Evolutionary conservation across 176 grass and related monocot species (phyloP).

Genomic region (Musa acuminata): DNA sequence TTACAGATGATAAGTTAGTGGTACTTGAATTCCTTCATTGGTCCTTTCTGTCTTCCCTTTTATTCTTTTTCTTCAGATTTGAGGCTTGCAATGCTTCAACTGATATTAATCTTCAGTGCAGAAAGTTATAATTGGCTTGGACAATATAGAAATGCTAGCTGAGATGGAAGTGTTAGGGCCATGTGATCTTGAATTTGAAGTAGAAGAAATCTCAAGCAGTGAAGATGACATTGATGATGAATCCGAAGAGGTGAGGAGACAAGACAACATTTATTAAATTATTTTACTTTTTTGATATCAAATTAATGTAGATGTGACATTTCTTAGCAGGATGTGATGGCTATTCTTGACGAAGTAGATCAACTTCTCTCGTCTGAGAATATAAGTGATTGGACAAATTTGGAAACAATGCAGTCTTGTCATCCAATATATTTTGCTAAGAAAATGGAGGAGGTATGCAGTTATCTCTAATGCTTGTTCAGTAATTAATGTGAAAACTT

Average conservation of each 20-base stretch:
- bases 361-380: constrained; percentile 23
- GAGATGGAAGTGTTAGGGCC: constrained; percentile 39
- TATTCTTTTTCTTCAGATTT: constrained; percentile 1
- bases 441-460: constrained; percentile 55
- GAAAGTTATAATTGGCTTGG: constrained; percentile 81
- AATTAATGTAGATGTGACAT: constrained; percentile 20
- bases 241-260: constrained; percentile 41
- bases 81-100: constrained; percentile 6
- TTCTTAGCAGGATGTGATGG: constrained; percentile 41
- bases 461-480: not conserved
- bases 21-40: constrained; percentile 26
- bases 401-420: constrained; percentile 70
- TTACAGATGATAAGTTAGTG: constrained; percentile 69
- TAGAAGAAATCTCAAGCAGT: constrained; percentile 38
- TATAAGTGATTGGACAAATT: constrained; percentile 56
- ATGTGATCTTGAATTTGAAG: constrained; percentile 29
- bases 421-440: constrained; percentile 80
- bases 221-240: constrained; percentile 51
- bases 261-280: not conserved
- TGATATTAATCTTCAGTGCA: constrained; percentile 31
- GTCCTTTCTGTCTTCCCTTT: not conserved
- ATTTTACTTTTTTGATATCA: not conserved
- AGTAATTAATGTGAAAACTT: not conserved
- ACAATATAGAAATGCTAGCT: constrained; percentile 69
- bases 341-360: constrained; percentile 33